Evolutionary conservation across 208 protist genomes (phyloP).

Genomic region (Acanthamoeba sp.): DNA sequence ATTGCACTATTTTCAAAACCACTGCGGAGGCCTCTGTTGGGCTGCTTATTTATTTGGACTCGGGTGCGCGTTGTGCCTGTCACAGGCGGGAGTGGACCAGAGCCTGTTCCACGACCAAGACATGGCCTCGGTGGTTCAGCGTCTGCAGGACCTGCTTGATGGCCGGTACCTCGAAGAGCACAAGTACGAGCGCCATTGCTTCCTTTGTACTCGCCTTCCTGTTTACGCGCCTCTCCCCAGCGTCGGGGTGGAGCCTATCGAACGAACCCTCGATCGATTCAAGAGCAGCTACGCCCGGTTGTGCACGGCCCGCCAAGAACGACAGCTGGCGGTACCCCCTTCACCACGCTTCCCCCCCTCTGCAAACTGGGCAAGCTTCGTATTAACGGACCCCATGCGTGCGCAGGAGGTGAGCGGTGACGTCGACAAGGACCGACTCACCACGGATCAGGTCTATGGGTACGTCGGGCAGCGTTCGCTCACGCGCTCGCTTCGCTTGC

Average conservation of each 20-base stretch:
- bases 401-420: not conserved
- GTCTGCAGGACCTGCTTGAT: not conserved
- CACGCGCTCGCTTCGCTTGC: not conserved
- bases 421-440: not conserved
- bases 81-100: not conserved
- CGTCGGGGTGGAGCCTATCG: not conserved
- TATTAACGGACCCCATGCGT: too few species aligned
- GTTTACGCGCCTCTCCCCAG: not conserved
- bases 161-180: not conserved
- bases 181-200: not conserved
- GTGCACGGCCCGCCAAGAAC: not conserved
- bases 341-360: too few species aligned
- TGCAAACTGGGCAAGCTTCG: too few species aligned
- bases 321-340: not conserved
- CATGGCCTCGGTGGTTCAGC: not conserved
- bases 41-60: not conserved
- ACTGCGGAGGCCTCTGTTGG: too few species aligned
- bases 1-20: not conserved
- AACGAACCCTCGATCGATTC: not conserved
- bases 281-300: not conserved
- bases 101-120: not conserved
- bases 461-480: not conserved
- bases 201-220: not conserved
- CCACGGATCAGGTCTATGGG: not conserved
- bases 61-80: too few species aligned